phyloP scores from a whole-genome alignment of 176 grass and related monocot species.

The Phragmites australis region DNA sequence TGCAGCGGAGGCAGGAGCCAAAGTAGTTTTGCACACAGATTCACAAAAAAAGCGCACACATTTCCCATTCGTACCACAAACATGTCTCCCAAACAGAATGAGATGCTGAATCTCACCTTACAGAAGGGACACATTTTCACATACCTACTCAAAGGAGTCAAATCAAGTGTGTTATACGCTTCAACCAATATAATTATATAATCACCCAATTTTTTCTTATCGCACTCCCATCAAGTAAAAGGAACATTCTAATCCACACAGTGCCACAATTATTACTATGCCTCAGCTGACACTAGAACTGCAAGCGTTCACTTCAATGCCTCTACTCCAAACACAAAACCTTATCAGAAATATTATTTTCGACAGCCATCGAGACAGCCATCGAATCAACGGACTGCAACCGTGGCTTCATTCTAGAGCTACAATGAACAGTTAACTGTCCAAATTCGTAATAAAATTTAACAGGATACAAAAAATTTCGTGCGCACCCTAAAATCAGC shows the following conservation, averaged over 20 bases:
- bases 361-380: neutral
- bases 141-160: neutral
- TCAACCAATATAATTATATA: constrained; percentile 2
- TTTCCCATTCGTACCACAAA: neutral
- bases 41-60: constrained; percentile 10
- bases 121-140: constrained; percentile 9
- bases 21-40: neutral
- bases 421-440: neutral
- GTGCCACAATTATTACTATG: neutral
- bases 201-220: neutral
- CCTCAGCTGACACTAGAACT: neutral
- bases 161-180: neutral
- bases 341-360: neutral
- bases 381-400: neutral
- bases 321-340: neutral
- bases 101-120: neutral
- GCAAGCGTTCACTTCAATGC: neutral
- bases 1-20: neutral
- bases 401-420: neutral
- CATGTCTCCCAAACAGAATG: neutral
- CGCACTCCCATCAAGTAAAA: neutral
- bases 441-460: neutral
- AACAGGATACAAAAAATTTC: neutral
- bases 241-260: neutral
- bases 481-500: neutral